Evolutionary conservation across 2,329 filamentous ascomycete species (phyloP), one percentile per base, ranked within the genome.

Genomic region (Malbranchea cinnamomea): DNA sequence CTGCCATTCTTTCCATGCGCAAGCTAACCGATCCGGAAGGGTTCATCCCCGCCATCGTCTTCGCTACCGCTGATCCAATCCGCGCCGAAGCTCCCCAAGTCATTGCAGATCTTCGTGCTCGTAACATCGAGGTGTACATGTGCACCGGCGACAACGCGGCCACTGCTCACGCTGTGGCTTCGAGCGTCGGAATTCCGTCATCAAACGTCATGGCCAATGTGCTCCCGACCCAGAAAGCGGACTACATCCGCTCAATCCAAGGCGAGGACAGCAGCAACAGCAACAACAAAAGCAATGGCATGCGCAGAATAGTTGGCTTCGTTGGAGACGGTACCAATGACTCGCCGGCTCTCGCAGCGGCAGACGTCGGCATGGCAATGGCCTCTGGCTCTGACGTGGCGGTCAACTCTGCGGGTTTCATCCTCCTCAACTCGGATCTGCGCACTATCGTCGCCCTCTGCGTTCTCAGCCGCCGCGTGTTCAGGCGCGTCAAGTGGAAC

Each of bases 321-420:
- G 80, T 85, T 2, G 83, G 82, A 21, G 82, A 91, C 42, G 82
- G 83, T 11, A 81, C 87, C 41, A 91, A 91, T 44, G 83, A 92
- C 46, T 78, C 81, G 0, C 81, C 82, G 0, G 82, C 82, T 2
- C 67, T 92, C 3, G 73, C 78, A 2, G 74, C 74, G 1, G 80
- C 83, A 10, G 82, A 92, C 42, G 72, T 91, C 1, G 80, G 80
- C 33, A 87, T 92, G 36, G 78, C 81, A 1, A 73, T 91, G 41
- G 79, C 78, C 2, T 77, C 73, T 1, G 82, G 82, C 4, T 82
- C 77, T 0, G 83, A 91, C 47, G 78, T 91, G 20, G 83, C 83
- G 3, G 74, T 89, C 39, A 78, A 78, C 30, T 78, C 79, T 0
- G 79, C 82, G 0, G 76, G 78, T 32, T 89, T 91, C 62, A 77